Evolutionary conservation across 352 stramenopile genomes (phyloP).

Genomic region (Phytopythium oedochilum): DNA sequence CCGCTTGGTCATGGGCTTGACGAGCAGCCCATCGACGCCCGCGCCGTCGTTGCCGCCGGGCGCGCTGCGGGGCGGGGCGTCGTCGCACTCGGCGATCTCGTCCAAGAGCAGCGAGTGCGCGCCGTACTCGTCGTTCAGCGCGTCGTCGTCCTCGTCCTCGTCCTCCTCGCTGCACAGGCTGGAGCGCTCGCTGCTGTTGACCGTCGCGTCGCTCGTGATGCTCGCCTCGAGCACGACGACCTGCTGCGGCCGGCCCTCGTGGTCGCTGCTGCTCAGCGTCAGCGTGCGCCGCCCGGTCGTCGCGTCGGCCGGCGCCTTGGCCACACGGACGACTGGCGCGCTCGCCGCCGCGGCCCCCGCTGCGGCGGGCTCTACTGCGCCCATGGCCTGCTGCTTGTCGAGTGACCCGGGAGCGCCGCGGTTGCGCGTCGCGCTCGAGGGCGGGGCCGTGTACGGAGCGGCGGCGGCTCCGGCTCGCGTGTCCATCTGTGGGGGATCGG

Average conservation of each 20-base stretch:
- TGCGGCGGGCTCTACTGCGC: neutral
- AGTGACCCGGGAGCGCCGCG: neutral
- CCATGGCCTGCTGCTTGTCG: conserved; percentile 1
- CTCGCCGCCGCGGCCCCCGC: neutral
- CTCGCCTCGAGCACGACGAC: conserved; percentile 20
- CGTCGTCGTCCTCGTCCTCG: conserved; percentile 21
- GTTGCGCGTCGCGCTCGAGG: neutral
- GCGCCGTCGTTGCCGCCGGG: conserved; percentile 10
- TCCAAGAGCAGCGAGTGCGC: conserved; percentile 30
- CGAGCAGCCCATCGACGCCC: conserved; percentile 24
- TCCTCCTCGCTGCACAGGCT: conserved; percentile 25
- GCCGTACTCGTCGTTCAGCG: conserved; percentile 32
- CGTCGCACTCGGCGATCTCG: conserved; percentile 12
- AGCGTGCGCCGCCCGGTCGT: neutral
- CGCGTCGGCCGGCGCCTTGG: neutral
- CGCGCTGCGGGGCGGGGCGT: conserved; percentile 4
- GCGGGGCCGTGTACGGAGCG: neutral
- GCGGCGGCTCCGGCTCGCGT: neutral
- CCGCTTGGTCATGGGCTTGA: conserved; percentile 71
- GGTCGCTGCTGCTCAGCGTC: conserved; percentile 10
- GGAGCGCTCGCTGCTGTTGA: conserved; percentile 32
- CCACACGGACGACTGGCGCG: neutral
- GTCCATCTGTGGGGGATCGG: conserved; percentile 1
- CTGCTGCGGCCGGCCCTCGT: conserved; percentile 7
- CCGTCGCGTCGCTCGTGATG: conserved; percentile 28